Evolutionary conservation across 2,329 filamentous ascomycete genomes (phyloP), one percentile per base, ranked within the genome.

Genomic region (Cercospora nicotianae): DNA sequence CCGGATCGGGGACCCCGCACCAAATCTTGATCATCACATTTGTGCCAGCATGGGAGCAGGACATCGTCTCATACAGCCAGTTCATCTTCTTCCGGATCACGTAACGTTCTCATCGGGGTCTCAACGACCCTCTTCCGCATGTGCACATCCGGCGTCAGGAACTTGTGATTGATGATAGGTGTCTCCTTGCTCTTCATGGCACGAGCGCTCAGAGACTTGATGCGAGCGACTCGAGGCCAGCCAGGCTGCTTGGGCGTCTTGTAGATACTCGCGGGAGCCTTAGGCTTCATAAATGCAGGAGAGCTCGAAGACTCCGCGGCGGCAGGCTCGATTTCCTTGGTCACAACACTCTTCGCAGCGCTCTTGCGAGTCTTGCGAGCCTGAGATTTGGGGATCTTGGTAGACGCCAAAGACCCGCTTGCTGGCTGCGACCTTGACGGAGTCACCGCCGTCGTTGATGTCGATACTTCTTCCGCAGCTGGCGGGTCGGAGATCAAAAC

Each of bases 81-180:
- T 48, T 72, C 70, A 59, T 72, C 70, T 55, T 67, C 68, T 45
- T 68, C 66, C 20, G 68, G 64, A 66, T 72, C 70, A 12, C 13
- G 10, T 42, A 72, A 62, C 36, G 67, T 66, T 28, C 70, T 64
- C 10, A 70, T 48, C 20, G 65, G 64, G 12, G 70, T 70, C 36
- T 70, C 68, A 3, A 67, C 60, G 31, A 70, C 45, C 51, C 69
- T 61, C 61, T 59, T 67, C 23, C 61, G 60, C 31, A 48, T 39
- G 45, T 23, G 45, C 9, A 36, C 51, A 10, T 61, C 31, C 28
- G 33, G 59, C 36, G 59, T 42, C 26, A 61, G 18, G 31, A 55
- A 39, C n/a, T 60, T 68, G 36, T 60, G 45, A 28, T 63, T 63
- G 31, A 60, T 64, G 55, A 61, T 66, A 13, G 63, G 39, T 39